Evolutionary conservation across 2,329 filamentous ascomycete species (phyloP), one percentile per base, ranked within the genome.

Genomic region (Aspergillus brasiliensis): DNA sequence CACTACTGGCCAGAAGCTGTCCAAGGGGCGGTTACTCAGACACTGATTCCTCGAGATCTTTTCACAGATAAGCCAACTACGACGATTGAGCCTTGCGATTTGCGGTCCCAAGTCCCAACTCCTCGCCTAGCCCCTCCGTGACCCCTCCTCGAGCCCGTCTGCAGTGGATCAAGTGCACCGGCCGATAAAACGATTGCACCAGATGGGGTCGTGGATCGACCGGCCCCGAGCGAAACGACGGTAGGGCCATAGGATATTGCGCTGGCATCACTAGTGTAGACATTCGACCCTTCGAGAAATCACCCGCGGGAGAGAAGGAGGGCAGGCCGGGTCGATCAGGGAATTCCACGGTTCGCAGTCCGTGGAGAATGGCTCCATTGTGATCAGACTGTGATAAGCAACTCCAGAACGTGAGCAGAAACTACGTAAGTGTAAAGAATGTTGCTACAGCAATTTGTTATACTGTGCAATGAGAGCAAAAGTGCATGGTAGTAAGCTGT

Each of bases 321-420:
- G 44, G 11, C 23, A 25, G 21, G 23, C 23, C 44, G 44, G 15
- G 28, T 28, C 25, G 21, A 42, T 19, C 25, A 51, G 55, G 34
- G 21, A 55, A 55, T 42, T 56, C 57, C 46, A 40, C 40, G 28
- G 52, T 55, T 56, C 51, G 27, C 40, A 8, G 15, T 49, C 51
- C 51, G 31, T 44, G 54, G 51, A 31, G 46, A 51, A 56, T 47
- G 23, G 15, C 19, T 19, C 47, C n/a, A 19, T 15, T 10, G 4
- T 5, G n/a, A 51, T 59, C 28, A 27, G 55, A n/a, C n/a, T n/a
- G 17, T n/a, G 25, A n/a, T 27, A 15, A 37, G 28, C 27, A 34
- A 34, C 10, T 34, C 31, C 11, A 21, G 11, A 19, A 23, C 1
- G 6, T 27, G 3, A 31, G 13, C 11, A 15, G 13, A 23, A 31